Evolutionary conservation across 305 asterid genomes (phyloP).

Genomic region (Petunia hybrid): DNA sequence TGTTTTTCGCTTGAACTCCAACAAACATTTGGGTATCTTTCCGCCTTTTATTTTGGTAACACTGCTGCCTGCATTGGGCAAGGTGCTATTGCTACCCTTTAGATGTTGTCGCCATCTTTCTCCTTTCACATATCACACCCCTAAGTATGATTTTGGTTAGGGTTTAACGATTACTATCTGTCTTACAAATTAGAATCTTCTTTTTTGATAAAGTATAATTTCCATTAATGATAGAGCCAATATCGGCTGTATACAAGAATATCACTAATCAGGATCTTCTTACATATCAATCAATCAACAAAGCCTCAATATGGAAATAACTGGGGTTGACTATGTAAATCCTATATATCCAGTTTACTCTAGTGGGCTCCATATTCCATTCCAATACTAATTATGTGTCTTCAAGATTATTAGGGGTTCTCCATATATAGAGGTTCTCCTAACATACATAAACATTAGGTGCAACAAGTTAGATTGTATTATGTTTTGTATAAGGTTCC

Average conservation of each 20-base stretch:
- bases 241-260: no score
- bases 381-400: neutral
- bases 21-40: constrained; percentile 10
- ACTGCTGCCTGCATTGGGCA: neutral
- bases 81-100: constrained; percentile 25
- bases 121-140: constrained; percentile 21
- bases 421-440: neutral
- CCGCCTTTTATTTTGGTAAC: neutral
- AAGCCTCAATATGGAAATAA: neutral
- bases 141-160: constrained; percentile 4
- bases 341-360: neutral
- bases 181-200: neutral
- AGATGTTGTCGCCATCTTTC: constrained; percentile 10
- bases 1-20: neutral
- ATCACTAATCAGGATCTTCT: neutral
- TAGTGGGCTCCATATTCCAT: neutral
- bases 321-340: neutral
- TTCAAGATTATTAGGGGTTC: constrained; percentile 6
- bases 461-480: neutral
- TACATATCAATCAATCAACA: neutral
- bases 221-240: no score
- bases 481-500: neutral
- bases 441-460: constrained; percentile 9
- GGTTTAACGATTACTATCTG: neutral
- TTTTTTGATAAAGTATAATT: no score